Percentiles rank a stretch among this genome's conserved stretches.
Evolutionary conservation across 805 yeast genomes (phyloP).

Genomic region (Starmerella apis): DNA sequence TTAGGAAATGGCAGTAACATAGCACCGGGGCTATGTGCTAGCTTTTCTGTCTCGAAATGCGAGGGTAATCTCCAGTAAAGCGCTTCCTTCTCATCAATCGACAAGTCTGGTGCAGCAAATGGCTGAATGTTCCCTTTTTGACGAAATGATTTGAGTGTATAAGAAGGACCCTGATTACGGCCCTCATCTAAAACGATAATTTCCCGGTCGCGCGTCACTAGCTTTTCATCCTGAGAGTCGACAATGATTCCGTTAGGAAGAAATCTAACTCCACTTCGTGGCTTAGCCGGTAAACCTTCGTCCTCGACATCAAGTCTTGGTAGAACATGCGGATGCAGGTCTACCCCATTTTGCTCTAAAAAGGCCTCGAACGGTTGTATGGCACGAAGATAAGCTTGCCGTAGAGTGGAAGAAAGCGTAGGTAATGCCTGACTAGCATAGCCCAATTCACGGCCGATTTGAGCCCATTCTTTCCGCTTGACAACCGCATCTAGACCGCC

Average conservation of each 20-base stretch:
- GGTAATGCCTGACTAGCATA: conserved; percentile 43
- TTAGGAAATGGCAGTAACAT: background rate
- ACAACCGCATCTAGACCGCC: conserved; percentile 65
- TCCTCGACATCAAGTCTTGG: conserved; percentile 15
- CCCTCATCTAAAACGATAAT: background rate
- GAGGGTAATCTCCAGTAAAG: conserved; percentile 13
- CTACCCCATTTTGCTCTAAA: background rate
- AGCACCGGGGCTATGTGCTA: background rate
- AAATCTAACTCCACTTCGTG: background rate
- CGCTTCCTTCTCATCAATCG: conserved; percentile 3
- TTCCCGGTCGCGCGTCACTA: background rate
- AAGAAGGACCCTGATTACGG: background rate
- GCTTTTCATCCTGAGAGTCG: background rate
- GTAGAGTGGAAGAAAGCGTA: conserved; percentile 16
- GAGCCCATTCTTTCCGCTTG: conserved; percentile 64
- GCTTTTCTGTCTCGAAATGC: conserved; percentile 8
- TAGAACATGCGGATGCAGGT: background rate
- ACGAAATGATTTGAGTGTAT: background rate
- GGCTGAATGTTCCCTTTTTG: background rate
- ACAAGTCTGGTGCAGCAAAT: background rate
- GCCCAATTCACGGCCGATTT: conserved; percentile 70
- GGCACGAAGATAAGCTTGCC: conserved; percentile 11
- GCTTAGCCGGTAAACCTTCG: conserved; percentile 1
- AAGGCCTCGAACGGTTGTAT: conserved; percentile 15
- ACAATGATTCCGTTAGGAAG: conserved; percentile 12